Base-by-base conservation (phyloP, 371 early-diverging fungal species). In the Mortierella sp. region DNA sequence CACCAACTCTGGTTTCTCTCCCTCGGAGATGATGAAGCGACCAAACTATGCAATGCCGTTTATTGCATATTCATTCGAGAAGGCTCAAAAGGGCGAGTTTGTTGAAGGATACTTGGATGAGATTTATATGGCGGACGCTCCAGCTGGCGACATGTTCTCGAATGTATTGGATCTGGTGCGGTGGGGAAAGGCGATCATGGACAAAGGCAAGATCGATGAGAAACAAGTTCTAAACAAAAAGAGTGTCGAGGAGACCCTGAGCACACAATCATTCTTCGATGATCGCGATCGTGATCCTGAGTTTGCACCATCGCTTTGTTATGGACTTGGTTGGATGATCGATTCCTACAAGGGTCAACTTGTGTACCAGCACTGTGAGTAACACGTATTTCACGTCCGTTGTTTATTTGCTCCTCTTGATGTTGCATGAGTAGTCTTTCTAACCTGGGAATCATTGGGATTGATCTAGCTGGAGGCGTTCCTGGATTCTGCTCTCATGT, bases 121-220 rank as follows among this genome's bases (percentile, higher is more conserved):
- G 18, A 21, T 57, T 16, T 0, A 2, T 15, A 21, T 47, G 51
- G 0, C 19, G 21, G 19, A 7, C n/a, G 60, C 70, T 7, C 44
- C 70, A 14, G 60, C 70, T 12, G 70, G 70, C 46, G 70, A 71
- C 50, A 57, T 71, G 19, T 60, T 59, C 29, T 64, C 65, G 2
- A 65, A 64, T 60, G 65, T 61, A 1, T 16, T 65, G 26, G 71
- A 71, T 48, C 47, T 71, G 14, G 62, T 46, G 28, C 48, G 46
- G 4, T 71, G 60, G 58, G 71, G 65, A 2, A 43, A 44, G 15
- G 26, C 46, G 16, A 56, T 65, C 48, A 55, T 71, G 48, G 11
- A 57, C 11, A 25, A 29, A 1, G 71, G 71, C 25, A 48, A 60
- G 25, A 21, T 46, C 25, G 60, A 69, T 16, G 64, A 59, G 2